Evolutionary conservation across 2,329 filamentous ascomycete species (phyloP), one percentile per base, ranked within the genome.

Genomic region (Thielaviopsis cerberus): DNA sequence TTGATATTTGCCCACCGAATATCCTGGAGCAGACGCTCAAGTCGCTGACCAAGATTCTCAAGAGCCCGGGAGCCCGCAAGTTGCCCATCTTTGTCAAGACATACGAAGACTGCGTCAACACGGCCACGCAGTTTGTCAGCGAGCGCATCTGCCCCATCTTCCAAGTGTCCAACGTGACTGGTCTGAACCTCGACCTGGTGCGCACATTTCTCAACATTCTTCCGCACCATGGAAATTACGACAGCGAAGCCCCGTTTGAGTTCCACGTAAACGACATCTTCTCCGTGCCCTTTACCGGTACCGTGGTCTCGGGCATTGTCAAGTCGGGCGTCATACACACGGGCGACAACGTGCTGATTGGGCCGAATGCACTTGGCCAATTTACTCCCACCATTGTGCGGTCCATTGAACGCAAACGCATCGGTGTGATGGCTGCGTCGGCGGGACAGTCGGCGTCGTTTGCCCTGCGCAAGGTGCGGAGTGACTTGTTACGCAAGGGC

Each of bases 241-340:
- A 97, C 67, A 77, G 83, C 20, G 83, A 88, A 53, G 88, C 87
- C 0, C 84, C 90, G 0, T 94, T 97, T 63, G 92, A 97, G 67
- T 96, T 97, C 64, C 84, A 94, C 61, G 80, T 98, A 63, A 98
- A 97, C 67, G 92, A 98, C 68, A 97, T 88, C 0, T 98, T 97
- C 76, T 96, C 90, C 0, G 92, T 98, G 4, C 92, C 92, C 1
- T 95, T 95, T 69, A 89, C 94, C 0, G 92, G 92, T 13, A 98
- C 92, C 0, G 92, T 98, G 0, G 90, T 98, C 1, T 92, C 88
- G 37, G 92, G 92, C 0, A 90, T 98, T 34, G 83, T 97, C 62
- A 94, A 94, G 65, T 81, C 83, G 1, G 86, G 91, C 0, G 83
- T 94, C 1, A 80, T 95, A 17, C 92, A 97, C 67, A 80, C 87